Base-by-base conservation (phyloP, 2,329 filamentous ascomycete genomes). In the Ophiostoma tasmaniense region DNA sequence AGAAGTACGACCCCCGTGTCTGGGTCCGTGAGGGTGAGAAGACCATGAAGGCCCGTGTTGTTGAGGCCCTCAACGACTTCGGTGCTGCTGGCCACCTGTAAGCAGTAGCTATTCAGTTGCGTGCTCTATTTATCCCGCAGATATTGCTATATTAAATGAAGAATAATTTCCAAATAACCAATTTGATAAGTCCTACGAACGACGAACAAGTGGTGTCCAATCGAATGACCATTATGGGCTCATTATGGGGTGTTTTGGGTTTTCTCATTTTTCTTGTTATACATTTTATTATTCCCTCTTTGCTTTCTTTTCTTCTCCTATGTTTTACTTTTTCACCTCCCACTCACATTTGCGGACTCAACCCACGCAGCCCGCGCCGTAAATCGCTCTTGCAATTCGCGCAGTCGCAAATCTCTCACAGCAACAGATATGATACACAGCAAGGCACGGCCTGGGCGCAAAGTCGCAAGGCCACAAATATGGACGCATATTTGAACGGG, bases 11-110 rank as follows among this genome's bases (percentile, higher is more conserved):
- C 74, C 92, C 93, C 75, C 89, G 93, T 81, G 92, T 97, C 78
- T 97, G 94, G 76, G 74, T 78, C 64, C 75, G 76, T 71, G 91
- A 93, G 84, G 95, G 94, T 77, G 95, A 99, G 88, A 96, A 97
- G 89, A 93, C 90, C 77, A 99, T 98, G 95, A 86, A 84, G 77
- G 82, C 84, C 76, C 91, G 95, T 81, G 87, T 97, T 73, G 78
- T 87, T 75, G 87, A 89, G 79, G 94, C 91, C 71, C 89, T 99
- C 73, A 84, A 89, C 76, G 94, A 98, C 85, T 99, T 99, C 87
- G 93, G 95, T 84, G 87, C 91, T 75, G 86, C 90, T 76, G 86
- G 85, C 77, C 85, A 92, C 82, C 81, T 94, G 80, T 96, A 91
- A 65, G 37, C 66, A 68, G 42, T 68, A 28, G 62, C 64, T 65